Conservation (phyloP, 1,284 basidiomycete genomes). For the Naganishia sp. region DNA sequence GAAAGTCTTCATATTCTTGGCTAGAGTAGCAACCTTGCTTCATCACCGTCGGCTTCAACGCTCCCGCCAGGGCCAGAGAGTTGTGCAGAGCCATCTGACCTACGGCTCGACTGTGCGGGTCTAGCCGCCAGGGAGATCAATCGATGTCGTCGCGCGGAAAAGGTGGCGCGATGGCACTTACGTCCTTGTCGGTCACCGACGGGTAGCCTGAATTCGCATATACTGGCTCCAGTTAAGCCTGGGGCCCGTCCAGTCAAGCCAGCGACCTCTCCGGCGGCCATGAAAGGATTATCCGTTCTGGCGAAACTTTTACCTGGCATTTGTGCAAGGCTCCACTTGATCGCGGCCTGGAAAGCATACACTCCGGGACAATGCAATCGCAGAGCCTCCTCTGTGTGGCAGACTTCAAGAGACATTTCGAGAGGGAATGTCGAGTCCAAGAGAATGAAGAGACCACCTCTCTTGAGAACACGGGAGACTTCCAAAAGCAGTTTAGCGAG, state of each 20-base stretch:
- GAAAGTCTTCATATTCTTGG: conserved; percentile 15
- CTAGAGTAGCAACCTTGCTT: conserved; percentile 21
- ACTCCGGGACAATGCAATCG: not conserved
- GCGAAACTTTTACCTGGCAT: not conserved
- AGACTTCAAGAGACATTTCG: conserved; percentile 7
- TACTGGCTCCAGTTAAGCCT: not conserved
- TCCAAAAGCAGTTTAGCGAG: conserved; percentile 1
- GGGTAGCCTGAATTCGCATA: conserved; percentile 3
- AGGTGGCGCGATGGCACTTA: not conserved
- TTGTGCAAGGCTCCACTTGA: conserved; percentile 17
- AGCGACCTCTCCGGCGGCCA: conserved; percentile 16
- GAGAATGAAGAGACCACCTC: conserved; percentile 9
- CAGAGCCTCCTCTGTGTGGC: not conserved
- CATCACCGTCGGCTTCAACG: conserved; percentile 18
- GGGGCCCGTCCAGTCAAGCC: conserved; percentile 7
- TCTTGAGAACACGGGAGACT: conserved; percentile 8
- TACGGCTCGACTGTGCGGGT: conserved; percentile 3
- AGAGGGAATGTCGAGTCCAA: conserved; percentile 12
- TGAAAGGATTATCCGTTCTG: not conserved
- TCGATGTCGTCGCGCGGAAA: not conserved
- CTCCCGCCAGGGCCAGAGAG: not conserved
- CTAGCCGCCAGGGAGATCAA: not conserved
- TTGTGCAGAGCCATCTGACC: conserved; percentile 22
- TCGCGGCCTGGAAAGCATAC: conserved; percentile 20
- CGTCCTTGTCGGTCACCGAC: not conserved